These are phyloP conservation scores for Nakazawaea ernobii DNA, from an alignment of 805 yeast species.

Conservation along the genomic window DNA sequence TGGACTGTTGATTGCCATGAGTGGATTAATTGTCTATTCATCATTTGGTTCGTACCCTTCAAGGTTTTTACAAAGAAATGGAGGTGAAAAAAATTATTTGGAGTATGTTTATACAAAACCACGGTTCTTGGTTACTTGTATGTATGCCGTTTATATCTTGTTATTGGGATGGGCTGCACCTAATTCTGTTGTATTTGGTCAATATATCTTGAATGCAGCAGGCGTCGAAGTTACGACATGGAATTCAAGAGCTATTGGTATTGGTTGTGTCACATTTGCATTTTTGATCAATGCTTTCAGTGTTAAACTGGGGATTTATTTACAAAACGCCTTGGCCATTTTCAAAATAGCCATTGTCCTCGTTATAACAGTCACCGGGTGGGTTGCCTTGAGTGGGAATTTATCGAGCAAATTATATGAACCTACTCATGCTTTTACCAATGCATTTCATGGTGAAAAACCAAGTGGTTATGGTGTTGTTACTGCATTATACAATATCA, in stretches of 20 bases:
- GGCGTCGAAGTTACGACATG: conserved; percentile 61
- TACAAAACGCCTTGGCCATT: conserved; percentile 62
- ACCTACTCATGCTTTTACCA: conserved; percentile 34
- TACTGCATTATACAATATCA: conserved; percentile 73
- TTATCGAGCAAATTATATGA: conserved; percentile 40
- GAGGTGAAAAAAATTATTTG: conserved; percentile 81
- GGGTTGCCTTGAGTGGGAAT: conserved; percentile 79
- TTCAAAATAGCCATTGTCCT: conserved; percentile 69
- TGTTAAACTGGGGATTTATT: conserved; percentile 59
- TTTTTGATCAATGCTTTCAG: conserved; percentile 56
- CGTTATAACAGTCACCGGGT: conserved; percentile 70
- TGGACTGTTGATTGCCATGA: conserved; percentile 62
- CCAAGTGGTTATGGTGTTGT: conserved; percentile 56
- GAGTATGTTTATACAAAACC: conserved; percentile 70
- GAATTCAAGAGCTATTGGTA: conserved; percentile 74
- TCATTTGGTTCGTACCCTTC: conserved; percentile 56
- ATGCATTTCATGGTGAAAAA: conserved; percentile 31
- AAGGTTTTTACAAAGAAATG: conserved; percentile 64
- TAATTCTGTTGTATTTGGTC: conserved; percentile 75
- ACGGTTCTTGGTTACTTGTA: conserved; percentile 56
- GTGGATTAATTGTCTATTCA: conserved; percentile 66
- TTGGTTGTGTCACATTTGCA: conserved; percentile 68
- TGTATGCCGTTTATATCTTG: conserved; percentile 67
- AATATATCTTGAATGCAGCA: conserved; percentile 71
- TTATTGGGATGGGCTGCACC: conserved; percentile 85